Evolutionary conservation across 1,139 yeast species (phyloP).

Genomic region (Insectozyma bohioensis): DNA sequence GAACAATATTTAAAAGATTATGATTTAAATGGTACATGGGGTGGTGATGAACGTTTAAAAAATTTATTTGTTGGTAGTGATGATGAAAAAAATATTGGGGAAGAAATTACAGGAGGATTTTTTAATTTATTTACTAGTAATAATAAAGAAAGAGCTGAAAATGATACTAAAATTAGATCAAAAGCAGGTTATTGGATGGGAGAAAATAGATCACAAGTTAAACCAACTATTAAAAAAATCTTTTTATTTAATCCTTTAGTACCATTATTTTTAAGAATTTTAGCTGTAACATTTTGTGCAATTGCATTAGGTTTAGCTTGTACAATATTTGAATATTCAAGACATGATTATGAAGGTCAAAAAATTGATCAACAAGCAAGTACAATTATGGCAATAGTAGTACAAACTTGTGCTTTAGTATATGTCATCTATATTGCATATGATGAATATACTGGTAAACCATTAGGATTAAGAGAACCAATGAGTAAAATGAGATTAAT

Average conservation of each 20-base stretch:
- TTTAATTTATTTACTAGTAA: slow-evolving; percentile 9
- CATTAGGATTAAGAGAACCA: slow-evolving; percentile 84
- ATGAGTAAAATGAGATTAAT: slow-evolving; percentile 74
- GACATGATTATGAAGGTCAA: slow-evolving; percentile 32
- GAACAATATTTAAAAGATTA: slow-evolving; percentile 21
- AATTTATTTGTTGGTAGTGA: slow-evolving; percentile 9
- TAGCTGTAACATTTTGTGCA: slow-evolving; percentile 61
- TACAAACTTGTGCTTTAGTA: slow-evolving; percentile 74
- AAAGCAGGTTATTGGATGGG: slow-evolving; percentile 71
- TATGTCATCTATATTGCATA: slow-evolving; percentile 80
- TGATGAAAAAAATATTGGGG: slow-evolving; percentile 6
- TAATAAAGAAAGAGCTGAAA: slow-evolving; percentile 12
- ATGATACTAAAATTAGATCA: slow-evolving; percentile 41
- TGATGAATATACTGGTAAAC: slow-evolving; percentile 91
- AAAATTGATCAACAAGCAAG: slow-evolving; percentile 78
- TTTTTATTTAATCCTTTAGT: slow-evolving; percentile 76
- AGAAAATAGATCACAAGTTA: slow-evolving; percentile 63
- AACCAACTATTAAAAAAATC: slow-evolving; percentile 58
- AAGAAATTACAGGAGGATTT: slow-evolving; percentile 6
- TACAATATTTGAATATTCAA: slow-evolving; percentile 56
- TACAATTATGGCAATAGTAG: slow-evolving; percentile 88
- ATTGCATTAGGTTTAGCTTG: slow-evolving; percentile 69
- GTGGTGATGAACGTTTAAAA: slow-evolving; percentile 65
- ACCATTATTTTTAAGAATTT: slow-evolving; percentile 72
- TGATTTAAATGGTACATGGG: slow-evolving; percentile 53